These are phyloP conservation scores for Pyracantha coccinea DNA, from an alignment of 331 rosid genomes.

Conservation along the genomic window DNA sequence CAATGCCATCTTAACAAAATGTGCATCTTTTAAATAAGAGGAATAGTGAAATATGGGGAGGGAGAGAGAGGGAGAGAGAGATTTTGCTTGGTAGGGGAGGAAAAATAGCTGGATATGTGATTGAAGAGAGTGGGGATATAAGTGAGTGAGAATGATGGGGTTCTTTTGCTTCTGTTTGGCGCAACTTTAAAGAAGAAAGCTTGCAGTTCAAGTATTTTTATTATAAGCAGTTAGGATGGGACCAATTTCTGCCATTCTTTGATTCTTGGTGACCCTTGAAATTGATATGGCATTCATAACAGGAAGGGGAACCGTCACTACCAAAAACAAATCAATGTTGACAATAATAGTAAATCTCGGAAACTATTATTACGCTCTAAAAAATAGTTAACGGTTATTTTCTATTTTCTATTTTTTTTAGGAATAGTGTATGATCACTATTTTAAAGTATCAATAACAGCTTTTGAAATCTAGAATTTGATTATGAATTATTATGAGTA, in stretches of 20 bases:
- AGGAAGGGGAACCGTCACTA: background rate
- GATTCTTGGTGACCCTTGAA: background rate
- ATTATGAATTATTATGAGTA: background rate
- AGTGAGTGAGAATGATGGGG: background rate
- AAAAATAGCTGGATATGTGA: conserved; percentile 25
- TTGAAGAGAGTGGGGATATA: conserved; percentile 6
- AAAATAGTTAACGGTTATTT: background rate
- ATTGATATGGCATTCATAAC: background rate
- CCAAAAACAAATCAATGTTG: background rate
- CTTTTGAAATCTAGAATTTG: background rate
- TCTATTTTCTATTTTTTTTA: no score
- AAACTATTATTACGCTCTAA: no score
- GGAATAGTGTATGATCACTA: no score
- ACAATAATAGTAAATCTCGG: background rate
- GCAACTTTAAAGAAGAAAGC: conserved; percentile 16
- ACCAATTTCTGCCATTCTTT: conserved; percentile 1
- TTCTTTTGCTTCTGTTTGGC: conserved; percentile 12
- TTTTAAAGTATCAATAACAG: no score
- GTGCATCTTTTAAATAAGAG: conserved; percentile 9
- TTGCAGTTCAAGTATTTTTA: conserved; percentile 4
- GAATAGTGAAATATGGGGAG: background rate
- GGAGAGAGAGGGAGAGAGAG: background rate
- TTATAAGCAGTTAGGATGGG: background rate
- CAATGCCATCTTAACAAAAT: conserved; percentile 5
- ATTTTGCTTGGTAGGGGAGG: conserved; percentile 19